Evolutionary conservation across 306 rosid species (phyloP), one percentile per base, ranked within the genome.

Genomic region (Luffa acutangula): DNA sequence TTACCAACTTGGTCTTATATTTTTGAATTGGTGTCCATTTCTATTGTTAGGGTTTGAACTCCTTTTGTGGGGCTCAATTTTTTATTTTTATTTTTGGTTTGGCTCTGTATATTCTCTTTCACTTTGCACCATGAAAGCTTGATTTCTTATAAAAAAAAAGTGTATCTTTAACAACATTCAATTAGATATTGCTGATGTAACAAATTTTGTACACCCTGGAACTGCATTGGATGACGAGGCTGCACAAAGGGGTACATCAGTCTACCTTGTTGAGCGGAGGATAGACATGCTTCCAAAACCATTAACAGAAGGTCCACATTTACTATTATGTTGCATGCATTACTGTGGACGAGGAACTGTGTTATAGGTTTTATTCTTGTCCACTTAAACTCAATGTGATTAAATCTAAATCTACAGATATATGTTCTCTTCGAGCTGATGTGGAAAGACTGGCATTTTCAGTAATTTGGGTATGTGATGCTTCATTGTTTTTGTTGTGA

Each of bases 231-330:
- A 95, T 69, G 92, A 95, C 0, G 99, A 95, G 91, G 99, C 99
- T 83, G 5, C 97, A 81, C 91, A 91, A 82, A 91, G 99, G 93
- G 99, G 99, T 52, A 95, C 99, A 81, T 95, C 99, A 49, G 94
- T 90, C 70, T 95, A 95, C 84, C 97, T 95, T 82, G 99, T 95
- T 76, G 99, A 95, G 83, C 88, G 97, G 71, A 86, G 99, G 60
- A 95, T 93, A 86, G 99, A 93, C 85, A 95, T 95, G 99, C 99
- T 95, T 87, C 99, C 99, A 0, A 95, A 95, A 82, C 94, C 97
- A 87, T 87, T 95, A 51, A 95, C 99, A 3, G 99, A 95, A 85
- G 99, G 99, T 95, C 74, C 36, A 39, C 64, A 58, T 41, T 60
- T 49, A 48, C 39, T 59, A 14, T 14, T 48, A 42, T 62, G 48